Conservation (phyloP, 805 yeast genomes). For the Jamesozyma hellenica region DNA sequence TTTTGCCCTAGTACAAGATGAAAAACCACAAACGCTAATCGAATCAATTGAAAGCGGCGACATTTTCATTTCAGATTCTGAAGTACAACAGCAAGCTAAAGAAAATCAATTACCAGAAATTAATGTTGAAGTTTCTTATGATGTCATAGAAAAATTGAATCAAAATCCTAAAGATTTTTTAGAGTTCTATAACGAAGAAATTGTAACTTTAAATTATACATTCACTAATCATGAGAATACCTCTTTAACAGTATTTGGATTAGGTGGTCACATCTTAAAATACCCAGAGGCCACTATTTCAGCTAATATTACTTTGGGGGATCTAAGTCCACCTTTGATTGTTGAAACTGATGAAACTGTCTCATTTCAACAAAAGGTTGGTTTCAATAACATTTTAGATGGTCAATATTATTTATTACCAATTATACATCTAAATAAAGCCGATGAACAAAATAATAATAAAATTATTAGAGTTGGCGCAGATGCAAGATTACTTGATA, state of each 20-base stretch:
- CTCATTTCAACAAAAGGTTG: constrained; percentile 48
- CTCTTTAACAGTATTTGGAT: constrained; percentile 48
- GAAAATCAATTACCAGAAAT: constrained; percentile 1
- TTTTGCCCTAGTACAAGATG: constrained; percentile 5
- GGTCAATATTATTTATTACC: constrained; percentile 53
- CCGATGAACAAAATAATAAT: constrained; percentile 26
- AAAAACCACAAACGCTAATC: neutral
- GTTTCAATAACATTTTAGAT: constrained; percentile 43
- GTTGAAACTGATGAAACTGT: constrained; percentile 41
- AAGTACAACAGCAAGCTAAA: no score
- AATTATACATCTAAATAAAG: constrained; percentile 40
- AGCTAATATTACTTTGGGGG: constrained; percentile 56
- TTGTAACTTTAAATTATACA: constrained; percentile 40
- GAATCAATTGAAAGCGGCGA: no score
- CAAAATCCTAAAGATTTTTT: constrained; percentile 30
- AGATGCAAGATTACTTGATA: constrained; percentile 44
- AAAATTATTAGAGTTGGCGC: constrained; percentile 46
- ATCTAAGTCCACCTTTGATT: constrained; percentile 47
- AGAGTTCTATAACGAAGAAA: constrained; percentile 44
- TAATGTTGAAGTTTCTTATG: constrained; percentile 41
- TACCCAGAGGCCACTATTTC: constrained; percentile 41
- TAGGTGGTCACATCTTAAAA: constrained; percentile 55
- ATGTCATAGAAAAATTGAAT: constrained; percentile 37
- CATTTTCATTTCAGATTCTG: no score
- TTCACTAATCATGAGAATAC: constrained; percentile 45